Evolutionary conservation across 1,284 basidiomycete genomes (phyloP), one percentile per base, ranked within the genome.

Genomic region (Paramarasmius palmivorus): DNA sequence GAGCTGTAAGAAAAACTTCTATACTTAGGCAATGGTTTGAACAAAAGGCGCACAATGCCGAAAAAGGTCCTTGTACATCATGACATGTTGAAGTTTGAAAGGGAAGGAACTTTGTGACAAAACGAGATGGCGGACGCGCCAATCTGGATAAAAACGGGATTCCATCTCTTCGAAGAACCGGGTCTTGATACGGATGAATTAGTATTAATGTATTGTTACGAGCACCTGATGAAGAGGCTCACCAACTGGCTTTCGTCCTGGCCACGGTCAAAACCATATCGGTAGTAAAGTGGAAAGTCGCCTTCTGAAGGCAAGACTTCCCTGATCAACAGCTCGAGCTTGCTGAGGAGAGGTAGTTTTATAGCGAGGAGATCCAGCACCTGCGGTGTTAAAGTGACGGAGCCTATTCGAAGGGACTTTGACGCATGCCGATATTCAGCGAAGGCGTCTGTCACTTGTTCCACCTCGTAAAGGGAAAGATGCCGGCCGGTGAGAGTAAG

Each of bases 351-450:
- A 0, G 70, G 70, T 20, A 74, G 62, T 46, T 63, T 65, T 48
- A 60, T 53, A 1, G 73, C 69, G 17, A 76, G 60, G 4, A 73
- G 55, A 54, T 75, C 72, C 10, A 76, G 26, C 14, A 76, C 61
- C 52, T 70, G 62, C 5, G 74, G 74, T 2, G 69, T 74, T 7
- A 77, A 61, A 5, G 66, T 65, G 20, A 75, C 66, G 5, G 70
- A 63, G 15, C 73, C 71, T 14, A 76, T 56, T 5, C 73, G 67
- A 6, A 76, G 62, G 2, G 57, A 66, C 9, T 61, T 57, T 36
- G 74, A 58, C 15, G 64, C 2, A 29, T 8, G 44, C 12, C 26
- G 44, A 46, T 29, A 46, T 10, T 29, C 14, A 15, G 44, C 29
- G 26, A 45, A 22, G 14, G 50, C 34, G 6, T n/a, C 25, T 12